These are phyloP conservation scores for Mycena galericulata DNA, from an alignment of 768 basidiomycete species.

Conservation along the genomic window DNA sequence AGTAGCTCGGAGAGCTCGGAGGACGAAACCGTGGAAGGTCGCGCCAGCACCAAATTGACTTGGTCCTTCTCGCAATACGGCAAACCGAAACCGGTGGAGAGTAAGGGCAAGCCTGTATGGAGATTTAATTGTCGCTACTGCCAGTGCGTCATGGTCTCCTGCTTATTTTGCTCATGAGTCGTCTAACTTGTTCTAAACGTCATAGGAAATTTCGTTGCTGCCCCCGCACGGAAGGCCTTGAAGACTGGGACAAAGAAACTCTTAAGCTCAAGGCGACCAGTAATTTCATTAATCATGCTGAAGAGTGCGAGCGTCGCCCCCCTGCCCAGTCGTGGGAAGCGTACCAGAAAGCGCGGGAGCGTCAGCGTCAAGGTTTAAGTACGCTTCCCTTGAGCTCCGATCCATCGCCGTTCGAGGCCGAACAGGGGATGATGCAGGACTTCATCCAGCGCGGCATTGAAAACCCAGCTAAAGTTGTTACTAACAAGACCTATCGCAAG, in stretches of 20 bases:
- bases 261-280: conserved; percentile 10
- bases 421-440: background rate
- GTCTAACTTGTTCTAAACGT: background rate
- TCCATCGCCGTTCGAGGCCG: conserved; percentile 10
- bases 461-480: conserved; percentile 20
- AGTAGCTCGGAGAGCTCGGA: background rate
- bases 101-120: background rate
- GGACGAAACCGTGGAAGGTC: background rate
- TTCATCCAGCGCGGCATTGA: conserved; percentile 19
- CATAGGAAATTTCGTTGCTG: background rate
- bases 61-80: conserved; percentile 15
- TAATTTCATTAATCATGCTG: conserved; percentile 20
- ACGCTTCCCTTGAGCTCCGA: background rate
- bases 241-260: conserved; percentile 4
- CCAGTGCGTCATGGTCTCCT: conserved; percentile 4
- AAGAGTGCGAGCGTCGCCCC: conserved; percentile 6
- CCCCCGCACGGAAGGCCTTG: background rate
- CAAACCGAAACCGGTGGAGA: background rate
- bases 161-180: background rate
- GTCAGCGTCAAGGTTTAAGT: conserved; percentile 1
- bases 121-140: conserved; percentile 20
- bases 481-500: conserved; percentile 14
- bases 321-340: conserved; percentile 9
- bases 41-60: conserved; percentile 10
- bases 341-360: conserved; percentile 10